Evolutionary conservation across 768 basidiomycete genomes (phyloP).

Genomic region (Termitomyces heimii): DNA sequence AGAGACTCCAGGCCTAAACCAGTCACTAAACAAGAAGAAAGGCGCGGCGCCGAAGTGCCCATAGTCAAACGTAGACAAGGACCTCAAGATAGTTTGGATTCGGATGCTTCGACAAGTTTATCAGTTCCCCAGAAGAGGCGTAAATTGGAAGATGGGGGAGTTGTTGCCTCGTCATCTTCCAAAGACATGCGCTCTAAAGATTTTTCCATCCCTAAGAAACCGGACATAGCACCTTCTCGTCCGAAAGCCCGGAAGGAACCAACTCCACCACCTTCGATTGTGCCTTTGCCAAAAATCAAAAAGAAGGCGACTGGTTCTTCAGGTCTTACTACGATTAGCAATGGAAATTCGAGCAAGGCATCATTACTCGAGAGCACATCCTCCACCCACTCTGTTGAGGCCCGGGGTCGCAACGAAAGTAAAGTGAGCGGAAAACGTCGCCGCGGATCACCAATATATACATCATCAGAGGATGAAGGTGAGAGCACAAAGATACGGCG

Average conservation of each 20-base stretch:
- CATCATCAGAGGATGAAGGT: slow-evolving; percentile 60
- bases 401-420: slow-evolving; percentile 13
- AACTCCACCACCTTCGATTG: slow-evolving; percentile 18
- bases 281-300: slow-evolving; percentile 17
- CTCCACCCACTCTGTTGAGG: slow-evolving; percentile 11
- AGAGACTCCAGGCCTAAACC: slow-evolving; percentile 9
- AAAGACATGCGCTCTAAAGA: slow-evolving; percentile 18
- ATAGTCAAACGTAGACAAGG: slow-evolving; percentile 36
- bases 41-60: slow-evolving; percentile 13
- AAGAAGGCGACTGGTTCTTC: slow-evolving; percentile 7
- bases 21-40: slow-evolving; percentile 4
- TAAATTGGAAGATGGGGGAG: slow-evolving; percentile 29
- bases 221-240: slow-evolving; percentile 19
- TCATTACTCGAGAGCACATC: slow-evolving; percentile 12
- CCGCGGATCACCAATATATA: slow-evolving; percentile 57
- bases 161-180: slow-evolving; percentile 10
- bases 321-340: neutral
- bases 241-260: slow-evolving; percentile 34
- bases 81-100: slow-evolving; percentile 23
- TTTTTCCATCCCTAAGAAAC: slow-evolving; percentile 30
- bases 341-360: slow-evolving; percentile 6
- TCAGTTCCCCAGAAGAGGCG: slow-evolving; percentile 32
- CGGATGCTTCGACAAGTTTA: slow-evolving; percentile 15
- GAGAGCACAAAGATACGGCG: slow-evolving; percentile 23
- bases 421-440: slow-evolving; percentile 29